Evolutionary conservation across 1,284 basidiomycete species (phyloP), one percentile per base, ranked within the genome.

Genomic region (Ceratobasidium sp.): DNA sequence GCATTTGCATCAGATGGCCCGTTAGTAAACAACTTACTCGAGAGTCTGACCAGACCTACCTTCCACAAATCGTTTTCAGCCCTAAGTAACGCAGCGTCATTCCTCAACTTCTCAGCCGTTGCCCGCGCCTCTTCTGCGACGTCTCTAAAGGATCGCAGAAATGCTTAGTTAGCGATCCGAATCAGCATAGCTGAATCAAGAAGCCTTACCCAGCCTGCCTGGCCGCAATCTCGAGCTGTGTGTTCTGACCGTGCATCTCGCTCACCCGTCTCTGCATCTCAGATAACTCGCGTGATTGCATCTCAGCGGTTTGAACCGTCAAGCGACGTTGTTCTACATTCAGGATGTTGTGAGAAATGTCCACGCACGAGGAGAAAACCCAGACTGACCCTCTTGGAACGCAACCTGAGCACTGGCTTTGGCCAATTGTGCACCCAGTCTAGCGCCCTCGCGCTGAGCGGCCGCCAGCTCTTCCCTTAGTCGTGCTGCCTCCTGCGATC

Each of bases 21-120:
- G 21, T 26, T 32, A 26, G 91, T 71, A 26, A 69, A 12, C 50
- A 57, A 74, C 62, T 69, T 28, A 32, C 18, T 18, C 72, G 36
- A 39, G 23, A 32, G n/a, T n/a, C n/a, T n/a, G n/a, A n/a, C n/a
- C n/a, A n/a, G n/a, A n/a, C n/a, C n/a, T n/a, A n/a, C n/a, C 88
- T 93, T 92, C 91, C 92, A 94, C 50, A 96, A 92, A 77, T 90
- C 91, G 84, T 94, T 95, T 85, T 98, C 96, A 0, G 94, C 94
- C 34, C 91, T 88, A 36, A 97, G 85, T 77, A 92, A 94, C 0
- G 93, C 91, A 73, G 85, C 87, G 77, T 97, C 95, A 76, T 92
- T 94, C 5, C 93, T 88, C 45, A 94, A 82, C 72, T 91, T 88
- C 73, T 95, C 92, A 32, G 90, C 80, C 14, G 84, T 83, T 39